Base-by-base conservation (phyloP, 148 eudicot species). In the Amaranthus cruentus region DNA sequence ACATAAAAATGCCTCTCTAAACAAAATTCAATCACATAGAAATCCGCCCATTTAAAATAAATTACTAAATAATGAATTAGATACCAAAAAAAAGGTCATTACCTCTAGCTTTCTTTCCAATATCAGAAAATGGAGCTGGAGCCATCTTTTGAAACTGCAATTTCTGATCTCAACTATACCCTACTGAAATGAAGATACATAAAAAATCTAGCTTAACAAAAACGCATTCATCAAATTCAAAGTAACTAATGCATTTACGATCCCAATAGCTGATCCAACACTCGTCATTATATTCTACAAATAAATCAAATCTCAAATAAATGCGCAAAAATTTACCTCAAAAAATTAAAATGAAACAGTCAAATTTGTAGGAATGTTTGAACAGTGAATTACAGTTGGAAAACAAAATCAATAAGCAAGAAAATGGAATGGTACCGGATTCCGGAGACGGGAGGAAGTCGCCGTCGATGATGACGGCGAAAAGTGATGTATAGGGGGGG, bases 41-140 rank as follows among this genome's bases (percentile, higher is more conserved):
- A 2, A 9, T 9, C 14, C 9, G 44, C 70, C 38, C 38, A 28
- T 28, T 0, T 28, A 28, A 46, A 47, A 63, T 9, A 43, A 73
- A 55, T 47, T 6, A 47, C 51, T 47, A 10, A 63, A n/a, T 14
- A 28, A 64, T 9, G 43, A 11, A 6, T 2, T 15, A 14, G 18
- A 57, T 13, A 38, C 6, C 63, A 64, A 54, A 21, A 9, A 14
- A 2, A 12, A 60, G 6, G 9, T 43, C 7, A 7, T 49, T 74
- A 79, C 82, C 78, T 74, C 56, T 79, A 6, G 78, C 78, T 56
- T 55, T 79, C 61, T 64, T 79, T 70, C 82, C 82, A 64, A 79
- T 62, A 14, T 69, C 74, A n/a, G 71, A 6, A 57, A 62, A 79
- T 51, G 75, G 42, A 74, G 71, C 38, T 44, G 82, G 78, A 55